Base-by-base conservation (phyloP, 2,329 filamentous ascomycete genomes). In the Thyridium curvatum region DNA sequence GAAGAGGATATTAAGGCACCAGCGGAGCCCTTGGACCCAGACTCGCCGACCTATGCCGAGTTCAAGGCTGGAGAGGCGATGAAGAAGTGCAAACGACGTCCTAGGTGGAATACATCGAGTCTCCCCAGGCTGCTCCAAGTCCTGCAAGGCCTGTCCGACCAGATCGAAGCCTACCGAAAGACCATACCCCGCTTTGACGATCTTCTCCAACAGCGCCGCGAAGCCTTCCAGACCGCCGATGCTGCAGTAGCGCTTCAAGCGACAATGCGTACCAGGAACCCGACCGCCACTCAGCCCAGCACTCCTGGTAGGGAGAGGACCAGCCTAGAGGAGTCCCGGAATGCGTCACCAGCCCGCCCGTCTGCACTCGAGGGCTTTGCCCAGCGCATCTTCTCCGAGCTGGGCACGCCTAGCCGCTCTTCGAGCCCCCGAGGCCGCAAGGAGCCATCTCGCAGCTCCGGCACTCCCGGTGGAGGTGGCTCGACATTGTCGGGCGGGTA, bases 151-250 rank as follows among this genome's bases (percentile, higher is more conserved):
- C 68, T 90, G 1, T 71, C 77, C 10, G 70, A 77, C 17, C 79
- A 87, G 53, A 72, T 86, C 12, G 60, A 67, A 12, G 64, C 64
- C 2, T 88, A 83, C 64, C 75, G 78, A 38, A 65, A 68, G 34
- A 73, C 76, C 6, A 72, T 90, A 7, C 77, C 83, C 0, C 77
- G 85, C 30, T 90, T 89, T 53, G 81, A 87, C 37, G 79, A 84
- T 30, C 68, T 89, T 3, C 64, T 89, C 4, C 81, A 72, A 60
- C 79, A 73, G 58, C 79, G 71, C 12, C 76, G 78, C 5, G 74
- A 80, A 44, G 78, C 75, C 1, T 84, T 83, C 50, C 74, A 77
- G 49, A 76, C 74, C 3, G 76, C 78, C 3, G 74, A 78, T 46
- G 53, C 65, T 7, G 68, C 71, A 51, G 29, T 60, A 43, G 44